Evolutionary conservation across 2,329 filamentous ascomycete genomes (phyloP), one percentile per base, ranked within the genome.

Genomic region (Dendrostoma leiphaemia): DNA sequence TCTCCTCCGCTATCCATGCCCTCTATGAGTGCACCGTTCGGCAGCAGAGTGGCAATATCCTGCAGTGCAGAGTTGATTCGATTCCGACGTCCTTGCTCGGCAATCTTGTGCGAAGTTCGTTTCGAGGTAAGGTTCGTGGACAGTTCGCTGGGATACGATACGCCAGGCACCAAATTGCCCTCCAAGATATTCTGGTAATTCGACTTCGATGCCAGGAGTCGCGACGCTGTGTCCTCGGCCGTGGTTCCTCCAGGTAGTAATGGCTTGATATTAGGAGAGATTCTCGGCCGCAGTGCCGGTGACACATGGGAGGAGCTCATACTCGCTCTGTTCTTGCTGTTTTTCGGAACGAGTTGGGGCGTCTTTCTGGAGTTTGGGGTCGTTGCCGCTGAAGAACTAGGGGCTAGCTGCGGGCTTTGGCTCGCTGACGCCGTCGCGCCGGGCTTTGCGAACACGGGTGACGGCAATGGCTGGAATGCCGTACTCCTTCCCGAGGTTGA

Each of bases 101-200:
- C 94, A 61, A 99, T 90, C 72, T 99, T 99, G 75, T 99, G 94
- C 40, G 91, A 96, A 2, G 94, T 97, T 50, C 93, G 88, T 75
- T 99, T 99, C 3, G 91, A 96, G 0, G 92, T 97, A 24, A 99
- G 76, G 61, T 96, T 96, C 21, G 92, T 95, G 6, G 92, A 96
- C 38, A 99, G 79, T 48, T 92, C 90, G 62, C 89, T 91, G 1
- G 93, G 92, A 63, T 97, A 97, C 1, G 88, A 89, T 12, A 97
- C 88, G 12, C 93, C 93, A 0, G 92, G 92, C 1, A 97, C 84
- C 53, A 88, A 86, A 48, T 91, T 97, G 46, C 94, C 94, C 68
- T 97, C 94, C 10, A 99, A 74, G 34, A 99, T 94, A 64, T 97
- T 96, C 65, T 97, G 93, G 65, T 99, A 99, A 66, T 99, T 99